Evolutionary conservation across 2,329 filamentous ascomycete species (phyloP), one percentile per base, ranked within the genome.

Genomic region (Ophiostoma piceae): DNA sequence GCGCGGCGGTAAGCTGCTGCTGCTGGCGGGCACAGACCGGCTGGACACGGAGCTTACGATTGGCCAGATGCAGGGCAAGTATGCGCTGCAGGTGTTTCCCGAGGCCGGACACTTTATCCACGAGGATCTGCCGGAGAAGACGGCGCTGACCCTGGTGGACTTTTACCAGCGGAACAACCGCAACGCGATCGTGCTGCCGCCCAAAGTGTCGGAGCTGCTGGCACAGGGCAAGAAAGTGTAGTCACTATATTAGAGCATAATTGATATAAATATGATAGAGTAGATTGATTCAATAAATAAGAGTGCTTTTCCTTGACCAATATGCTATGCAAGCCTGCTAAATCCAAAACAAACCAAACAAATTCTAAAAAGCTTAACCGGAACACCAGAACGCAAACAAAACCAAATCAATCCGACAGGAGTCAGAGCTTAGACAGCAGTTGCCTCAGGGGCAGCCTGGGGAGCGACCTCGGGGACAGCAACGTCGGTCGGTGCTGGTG

Each of bases 61-160:
- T 78, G 94, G 94, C 19, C 94, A 97, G 80, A 97, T 97, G 94
- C 94, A 97, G 83, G 94, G 94, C 5, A 98, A 98, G 84, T 99
- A 98, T 77, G 93, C 96, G 70, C 82, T 99, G 65, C 92, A 97
- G 75, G 94, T 99, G 7, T 91, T 98, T 75, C 94, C 95, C 0
- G 92, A 97, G 77, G 93, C 95, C 1, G 95, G 95, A 0, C 95
- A 99, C 78, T 99, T 99, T 76, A 88, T 99, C 70, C 95, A 99
- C 74, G 95, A 99, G 79, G 95, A 99, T 78, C 85, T 94, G 67
- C 94, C 95, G 0, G 91, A 93, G 76, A 96, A 94, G 82, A 96
- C 91, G 62, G 95, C 95, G 0, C 84, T 90, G 74, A 85, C 92
- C 9, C 82, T 98, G 68, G 91, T 91, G 1, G 95, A 99, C 77